Conservation (phyloP, 176 grass and related monocot genomes). For the Themeda triandra region DNA sequence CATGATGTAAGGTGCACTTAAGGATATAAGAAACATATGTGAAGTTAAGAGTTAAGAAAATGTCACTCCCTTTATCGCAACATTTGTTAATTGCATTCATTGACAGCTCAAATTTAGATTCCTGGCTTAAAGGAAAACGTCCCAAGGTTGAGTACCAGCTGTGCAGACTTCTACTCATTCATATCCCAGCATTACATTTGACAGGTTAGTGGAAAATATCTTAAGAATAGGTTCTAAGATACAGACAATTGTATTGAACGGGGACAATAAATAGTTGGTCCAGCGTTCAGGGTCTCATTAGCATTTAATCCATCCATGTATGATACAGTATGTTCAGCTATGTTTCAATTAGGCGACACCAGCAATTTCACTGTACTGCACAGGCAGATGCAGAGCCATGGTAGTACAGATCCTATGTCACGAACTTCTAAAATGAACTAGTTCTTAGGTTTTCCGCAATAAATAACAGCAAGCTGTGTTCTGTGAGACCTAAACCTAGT, state of each 20-base stretch:
- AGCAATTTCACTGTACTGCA: background rate
- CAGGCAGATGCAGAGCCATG: background rate
- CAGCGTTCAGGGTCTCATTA: background rate
- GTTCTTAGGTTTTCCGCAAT: background rate
- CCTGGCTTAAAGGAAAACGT: background rate
- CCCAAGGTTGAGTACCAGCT: background rate
- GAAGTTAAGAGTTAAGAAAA: conserved; percentile 3
- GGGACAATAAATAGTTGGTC: background rate
- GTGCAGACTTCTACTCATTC: background rate
- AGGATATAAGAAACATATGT: conserved; percentile 34
- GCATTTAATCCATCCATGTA: background rate
- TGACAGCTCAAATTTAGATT: background rate
- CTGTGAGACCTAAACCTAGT: conserved; percentile 10
- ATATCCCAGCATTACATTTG: background rate
- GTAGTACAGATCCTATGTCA: background rate
- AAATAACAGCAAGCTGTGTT: background rate
- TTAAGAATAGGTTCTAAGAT: background rate
- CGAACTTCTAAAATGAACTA: background rate
- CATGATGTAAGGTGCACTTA: conserved; percentile 31
- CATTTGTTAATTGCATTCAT: conserved; percentile 7
- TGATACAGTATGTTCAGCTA: background rate
- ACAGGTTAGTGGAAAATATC: background rate
- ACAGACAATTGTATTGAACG: background rate
- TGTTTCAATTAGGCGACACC: background rate
- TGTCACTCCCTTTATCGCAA: background rate